These are phyloP conservation scores for Naganishia friedmannii DNA, from an alignment of 768 basidiomycete species.

Conservation along the genomic window DNA sequence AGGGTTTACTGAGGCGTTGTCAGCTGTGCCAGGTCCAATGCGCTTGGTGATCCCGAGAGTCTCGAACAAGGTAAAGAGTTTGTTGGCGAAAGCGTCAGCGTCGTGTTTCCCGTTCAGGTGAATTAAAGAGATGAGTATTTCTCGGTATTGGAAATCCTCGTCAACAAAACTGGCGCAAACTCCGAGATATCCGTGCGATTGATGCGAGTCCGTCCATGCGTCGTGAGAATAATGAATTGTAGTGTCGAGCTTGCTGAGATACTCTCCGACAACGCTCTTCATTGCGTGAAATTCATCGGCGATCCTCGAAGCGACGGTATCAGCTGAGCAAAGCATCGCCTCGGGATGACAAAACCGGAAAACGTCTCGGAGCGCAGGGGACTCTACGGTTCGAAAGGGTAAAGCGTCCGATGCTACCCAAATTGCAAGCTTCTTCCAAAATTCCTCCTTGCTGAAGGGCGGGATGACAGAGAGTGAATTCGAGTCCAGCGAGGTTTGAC, in stretches of 20 bases:
- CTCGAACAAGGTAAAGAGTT: background rate
- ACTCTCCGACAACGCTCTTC: background rate
- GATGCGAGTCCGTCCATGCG: background rate
- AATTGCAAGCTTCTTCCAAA: background rate
- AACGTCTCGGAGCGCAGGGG: background rate
- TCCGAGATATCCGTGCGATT: background rate
- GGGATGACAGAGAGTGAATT: background rate
- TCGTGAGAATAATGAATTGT: background rate
- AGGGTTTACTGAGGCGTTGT: slow-evolving; percentile 1
- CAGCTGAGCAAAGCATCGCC: background rate
- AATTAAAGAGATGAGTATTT: background rate
- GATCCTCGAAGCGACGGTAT: background rate
- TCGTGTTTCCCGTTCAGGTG: background rate
- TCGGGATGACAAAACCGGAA: background rate
- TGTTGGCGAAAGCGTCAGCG: background rate
- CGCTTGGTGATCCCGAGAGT: background rate
- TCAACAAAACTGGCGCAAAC: background rate
- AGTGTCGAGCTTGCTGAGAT: background rate
- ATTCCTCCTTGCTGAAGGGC: background rate
- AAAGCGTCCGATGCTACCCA: background rate
- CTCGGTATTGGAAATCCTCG: background rate
- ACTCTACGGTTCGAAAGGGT: background rate
- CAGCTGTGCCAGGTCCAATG: background rate
- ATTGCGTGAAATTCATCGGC: background rate
- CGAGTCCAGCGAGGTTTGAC: background rate